Evolutionary conservation across 2,329 filamentous ascomycete genomes (phyloP).

Genomic region (Colletotrichum sp.): DNA sequence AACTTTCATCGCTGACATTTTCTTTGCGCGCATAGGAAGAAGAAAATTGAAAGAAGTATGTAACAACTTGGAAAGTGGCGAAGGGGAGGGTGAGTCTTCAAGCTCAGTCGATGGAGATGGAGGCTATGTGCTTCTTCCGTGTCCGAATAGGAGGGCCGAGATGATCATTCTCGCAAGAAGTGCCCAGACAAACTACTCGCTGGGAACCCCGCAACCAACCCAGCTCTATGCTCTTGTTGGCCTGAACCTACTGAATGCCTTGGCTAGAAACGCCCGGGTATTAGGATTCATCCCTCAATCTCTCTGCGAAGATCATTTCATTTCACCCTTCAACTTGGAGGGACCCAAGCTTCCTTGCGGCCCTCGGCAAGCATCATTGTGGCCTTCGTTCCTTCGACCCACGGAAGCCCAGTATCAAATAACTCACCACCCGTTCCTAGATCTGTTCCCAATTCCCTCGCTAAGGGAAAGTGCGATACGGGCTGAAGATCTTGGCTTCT

Average conservation of each 20-base stretch:
- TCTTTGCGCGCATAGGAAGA: not conserved
- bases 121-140: not conserved
- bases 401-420: slow-evolving; percentile 30
- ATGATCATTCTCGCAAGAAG: not conserved
- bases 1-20: not conserved
- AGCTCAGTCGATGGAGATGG: not conserved
- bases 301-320: slow-evolving; percentile 19
- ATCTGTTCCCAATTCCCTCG: slow-evolving; percentile 32
- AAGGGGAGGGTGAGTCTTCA: not conserved
- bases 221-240: slow-evolving; percentile 10
- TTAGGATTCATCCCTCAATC: slow-evolving; percentile 10
- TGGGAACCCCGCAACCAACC: slow-evolving; percentile 1
- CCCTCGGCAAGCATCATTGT: not conserved
- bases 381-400: slow-evolving; percentile 26
- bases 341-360: slow-evolving; percentile 15
- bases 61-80: not conserved
- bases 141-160: not conserved
- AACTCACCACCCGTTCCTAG: slow-evolving; percentile 35
- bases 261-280: slow-evolving; percentile 9
- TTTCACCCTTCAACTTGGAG: slow-evolving; percentile 7
- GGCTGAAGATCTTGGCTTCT: not conserved
- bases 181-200: not conserved
- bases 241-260: slow-evolving; percentile 20
- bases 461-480: slow-evolving; percentile 31
- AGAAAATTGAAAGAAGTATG: not conserved